phyloP scores from a whole-genome alignment of 2,329 filamentous ascomycete genomes.

The Botrytis pseudocinerea region DNA sequence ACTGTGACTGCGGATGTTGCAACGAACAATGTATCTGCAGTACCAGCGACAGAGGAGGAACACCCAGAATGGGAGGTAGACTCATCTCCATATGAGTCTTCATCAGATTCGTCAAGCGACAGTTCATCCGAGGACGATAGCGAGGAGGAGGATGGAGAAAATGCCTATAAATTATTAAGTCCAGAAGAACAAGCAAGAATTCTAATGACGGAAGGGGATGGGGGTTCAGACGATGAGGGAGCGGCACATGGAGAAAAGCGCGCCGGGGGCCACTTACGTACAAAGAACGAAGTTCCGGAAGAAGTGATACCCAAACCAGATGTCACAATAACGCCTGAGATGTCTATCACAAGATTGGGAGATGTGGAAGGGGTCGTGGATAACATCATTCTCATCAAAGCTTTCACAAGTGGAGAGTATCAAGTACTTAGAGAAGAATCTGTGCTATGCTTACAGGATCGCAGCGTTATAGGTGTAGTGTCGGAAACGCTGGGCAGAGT shows the following conservation, averaged over 20 bases:
- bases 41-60: slow-evolving; percentile 35
- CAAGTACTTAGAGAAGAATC: slow-evolving; percentile 83
- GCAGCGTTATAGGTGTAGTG: slow-evolving; percentile 77
- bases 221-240: slow-evolving; percentile 74
- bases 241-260: slow-evolving; percentile 48
- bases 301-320: slow-evolving; percentile 71
- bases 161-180: slow-evolving; percentile 71
- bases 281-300: slow-evolving; percentile 75
- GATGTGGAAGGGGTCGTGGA: slow-evolving; percentile 75
- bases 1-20: neutral
- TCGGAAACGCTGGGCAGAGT: slow-evolving; percentile 84
- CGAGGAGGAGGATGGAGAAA: slow-evolving; percentile 54
- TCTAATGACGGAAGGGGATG: slow-evolving; percentile 75
- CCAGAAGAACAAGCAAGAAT: slow-evolving; percentile 82
- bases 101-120: slow-evolving; percentile 56
- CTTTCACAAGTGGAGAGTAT: slow-evolving; percentile 75
- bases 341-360: slow-evolving; percentile 75
- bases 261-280: slow-evolving; percentile 60
- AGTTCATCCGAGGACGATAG: slow-evolving; percentile 55
- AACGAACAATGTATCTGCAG: neutral
- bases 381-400: slow-evolving; percentile 75
- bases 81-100: slow-evolving; percentile 74
- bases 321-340: slow-evolving; percentile 73
- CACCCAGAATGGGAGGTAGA: slow-evolving; percentile 84
- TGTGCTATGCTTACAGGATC: slow-evolving; percentile 74